phyloP scores from a whole-genome alignment of 768 basidiomycete species.

The Amanita thiersii region DNA sequence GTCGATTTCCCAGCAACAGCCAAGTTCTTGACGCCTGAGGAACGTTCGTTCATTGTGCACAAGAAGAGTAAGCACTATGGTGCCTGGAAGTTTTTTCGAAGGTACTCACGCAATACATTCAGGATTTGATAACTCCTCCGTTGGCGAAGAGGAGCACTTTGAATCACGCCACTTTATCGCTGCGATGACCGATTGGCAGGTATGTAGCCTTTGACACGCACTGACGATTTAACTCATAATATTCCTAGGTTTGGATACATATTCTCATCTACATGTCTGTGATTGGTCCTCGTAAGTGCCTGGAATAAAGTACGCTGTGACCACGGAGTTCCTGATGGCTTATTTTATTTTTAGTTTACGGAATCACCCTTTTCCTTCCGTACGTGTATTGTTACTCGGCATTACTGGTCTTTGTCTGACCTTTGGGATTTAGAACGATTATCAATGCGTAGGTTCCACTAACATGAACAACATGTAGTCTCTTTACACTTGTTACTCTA shows the following conservation, averaged over 20 bases:
- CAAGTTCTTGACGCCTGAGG: conserved; percentile 51
- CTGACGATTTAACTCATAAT: background rate
- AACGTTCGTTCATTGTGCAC: conserved; percentile 44
- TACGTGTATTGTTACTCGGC: conserved; percentile 25
- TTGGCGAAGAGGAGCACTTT: conserved; percentile 56
- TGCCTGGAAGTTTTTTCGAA: background rate
- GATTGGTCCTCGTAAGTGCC: conserved; percentile 45
- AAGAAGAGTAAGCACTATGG: conserved; percentile 37
- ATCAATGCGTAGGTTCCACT: conserved; percentile 35
- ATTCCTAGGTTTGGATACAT: conserved; percentile 38
- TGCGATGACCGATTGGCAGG: conserved; percentile 59
- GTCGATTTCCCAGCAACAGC: conserved; percentile 58
- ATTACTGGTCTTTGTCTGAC: background rate
- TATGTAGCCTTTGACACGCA: conserved; percentile 15
- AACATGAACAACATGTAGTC: background rate
- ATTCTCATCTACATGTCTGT: conserved; percentile 54
- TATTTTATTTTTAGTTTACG: conserved; percentile 38
- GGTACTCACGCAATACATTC: background rate
- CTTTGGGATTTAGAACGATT: conserved; percentile 40
- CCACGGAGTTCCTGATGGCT: background rate
- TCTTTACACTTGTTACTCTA: conserved; percentile 14
- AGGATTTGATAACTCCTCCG: conserved; percentile 51
- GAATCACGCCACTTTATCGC: conserved; percentile 42
- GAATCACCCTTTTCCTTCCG: conserved; percentile 66
- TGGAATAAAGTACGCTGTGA: background rate